Percentiles rank a stretch among this genome's conserved stretches.
Evolutionary conservation across 345 rosid species (phyloP).

Genomic region (Gossypium bickii): DNA sequence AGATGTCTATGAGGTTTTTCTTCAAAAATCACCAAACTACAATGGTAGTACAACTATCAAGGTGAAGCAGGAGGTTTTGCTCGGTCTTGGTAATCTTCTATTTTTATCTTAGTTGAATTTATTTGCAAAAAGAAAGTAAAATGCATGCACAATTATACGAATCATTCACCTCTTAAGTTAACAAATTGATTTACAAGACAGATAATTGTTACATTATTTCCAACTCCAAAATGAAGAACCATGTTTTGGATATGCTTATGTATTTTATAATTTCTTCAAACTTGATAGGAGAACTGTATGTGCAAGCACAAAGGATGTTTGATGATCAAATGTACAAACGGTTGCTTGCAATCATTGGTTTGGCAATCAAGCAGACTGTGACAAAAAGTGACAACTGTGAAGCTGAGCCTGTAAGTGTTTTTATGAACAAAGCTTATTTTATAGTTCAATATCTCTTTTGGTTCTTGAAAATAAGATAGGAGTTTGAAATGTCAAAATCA

Average conservation of each 20-base stretch:
- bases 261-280: conserved; percentile 19
- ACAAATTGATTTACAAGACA: conserved; percentile 11
- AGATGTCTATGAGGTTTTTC: conserved; percentile 73
- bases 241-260: conserved; percentile 10
- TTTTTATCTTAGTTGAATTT: conserved; percentile 6
- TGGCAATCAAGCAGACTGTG: conserved; percentile 59
- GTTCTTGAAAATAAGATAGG: not conserved
- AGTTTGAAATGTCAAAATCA: conserved; percentile 4
- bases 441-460: not conserved
- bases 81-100: conserved; percentile 68
- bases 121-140: not conserved
- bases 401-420: conserved; percentile 60
- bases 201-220: not conserved
- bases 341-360: conserved; percentile 62
- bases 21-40: conserved; percentile 65
- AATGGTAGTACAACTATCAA: conserved; percentile 52
- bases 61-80: conserved; percentile 91
- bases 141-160: not conserved
- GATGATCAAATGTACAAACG: conserved; percentile 72
- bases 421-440: not conserved
- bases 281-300: conserved; percentile 77
- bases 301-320: conserved; percentile 82
- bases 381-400: conserved; percentile 54
- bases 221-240: conserved; percentile 5
- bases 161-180: not conserved